Evolutionary conservation across 192 early-diverging fungal genomes (phyloP).

Genomic region (Podila minutissima): DNA sequence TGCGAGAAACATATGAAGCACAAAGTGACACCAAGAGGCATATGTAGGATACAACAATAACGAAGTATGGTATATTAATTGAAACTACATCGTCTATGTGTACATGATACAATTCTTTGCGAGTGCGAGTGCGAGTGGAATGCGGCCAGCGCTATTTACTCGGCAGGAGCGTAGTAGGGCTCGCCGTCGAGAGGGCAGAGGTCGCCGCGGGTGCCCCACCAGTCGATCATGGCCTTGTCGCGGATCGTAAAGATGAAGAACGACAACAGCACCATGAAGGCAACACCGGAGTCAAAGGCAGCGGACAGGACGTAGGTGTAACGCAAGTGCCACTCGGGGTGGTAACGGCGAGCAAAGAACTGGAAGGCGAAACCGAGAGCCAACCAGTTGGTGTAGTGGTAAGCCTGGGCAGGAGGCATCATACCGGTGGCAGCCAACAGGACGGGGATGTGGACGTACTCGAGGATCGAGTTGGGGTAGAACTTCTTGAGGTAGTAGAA

Average conservation of each 20-base stretch:
- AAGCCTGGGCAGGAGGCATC: constrained; percentile 58
- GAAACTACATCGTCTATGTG: not conserved
- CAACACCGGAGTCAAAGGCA: constrained; percentile 64
- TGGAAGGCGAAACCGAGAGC: constrained; percentile 58
- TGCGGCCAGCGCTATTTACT: not conserved
- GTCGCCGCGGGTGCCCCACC: constrained; percentile 3
- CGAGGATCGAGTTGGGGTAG: constrained; percentile 52
- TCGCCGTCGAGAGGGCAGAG: constrained; percentile 1
- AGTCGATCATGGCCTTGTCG: not conserved
- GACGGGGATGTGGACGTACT: constrained; percentile 61
- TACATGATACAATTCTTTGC: not conserved
- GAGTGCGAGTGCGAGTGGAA: not conserved
- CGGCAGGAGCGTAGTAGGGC: not conserved
- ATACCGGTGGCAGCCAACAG: constrained; percentile 55
- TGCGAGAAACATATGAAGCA: no score
- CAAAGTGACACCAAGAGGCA: no score
- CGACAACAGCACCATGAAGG: constrained; percentile 20
- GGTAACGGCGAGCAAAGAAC: constrained; percentile 55
- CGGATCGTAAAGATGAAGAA: constrained; percentile 32
- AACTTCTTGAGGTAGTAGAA: constrained; percentile 60
- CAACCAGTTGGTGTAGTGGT: constrained; percentile 46
- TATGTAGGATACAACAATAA: no score
- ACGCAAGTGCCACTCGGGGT: constrained; percentile 59
- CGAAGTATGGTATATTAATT: not conserved
- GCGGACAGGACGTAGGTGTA: constrained; percentile 74